Conservation (phyloP, 2,329 filamentous ascomycete genomes). For the Phyllosticta ampelicida region DNA sequence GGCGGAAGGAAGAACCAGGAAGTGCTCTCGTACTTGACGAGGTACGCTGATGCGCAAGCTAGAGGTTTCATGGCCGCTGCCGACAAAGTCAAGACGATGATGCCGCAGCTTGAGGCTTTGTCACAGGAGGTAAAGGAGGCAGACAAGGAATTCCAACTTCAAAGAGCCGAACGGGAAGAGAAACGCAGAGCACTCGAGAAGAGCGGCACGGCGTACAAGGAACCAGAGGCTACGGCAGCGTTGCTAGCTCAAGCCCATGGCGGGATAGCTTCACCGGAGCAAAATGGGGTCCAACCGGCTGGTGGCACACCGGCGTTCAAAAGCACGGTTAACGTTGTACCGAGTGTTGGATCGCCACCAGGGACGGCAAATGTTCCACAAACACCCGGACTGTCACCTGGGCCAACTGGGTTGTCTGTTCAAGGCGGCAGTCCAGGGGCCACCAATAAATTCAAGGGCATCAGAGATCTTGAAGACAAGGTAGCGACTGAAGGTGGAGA, state of each 20-base stretch:
- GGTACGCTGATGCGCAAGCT: constrained; percentile 84
- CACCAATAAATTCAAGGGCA: constrained; percentile 67
- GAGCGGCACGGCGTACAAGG: constrained; percentile 48
- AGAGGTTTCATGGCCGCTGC: constrained; percentile 70
- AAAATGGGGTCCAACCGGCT: background rate
- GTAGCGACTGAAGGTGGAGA: constrained; percentile 40
- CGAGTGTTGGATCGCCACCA: constrained; percentile 12
- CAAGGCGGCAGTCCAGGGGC: constrained; percentile 21
- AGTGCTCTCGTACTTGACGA: constrained; percentile 85
- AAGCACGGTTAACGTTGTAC: constrained; percentile 23
- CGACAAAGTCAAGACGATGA: constrained; percentile 74
- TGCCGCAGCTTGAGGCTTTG: constrained; percentile 83
- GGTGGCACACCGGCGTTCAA: constrained; percentile 21
- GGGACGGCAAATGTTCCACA: constrained; percentile 10
- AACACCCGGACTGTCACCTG: constrained; percentile 13
- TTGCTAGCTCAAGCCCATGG: constrained; percentile 18
- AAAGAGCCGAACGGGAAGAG: constrained; percentile 89
- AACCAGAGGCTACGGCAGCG: constrained; percentile 17
- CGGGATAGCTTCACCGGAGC: background rate
- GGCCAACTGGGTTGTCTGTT: constrained; percentile 16
- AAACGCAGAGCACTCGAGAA: constrained; percentile 85
- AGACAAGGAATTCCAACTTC: constrained; percentile 94
- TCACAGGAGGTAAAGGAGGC: constrained; percentile 82
- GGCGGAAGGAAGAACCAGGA: constrained; percentile 98
- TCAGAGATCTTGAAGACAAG: constrained; percentile 83